Percentiles rank a stretch among this genome's conserved stretches.
Evolutionary conservation across 805 yeast genomes (phyloP).

Genomic region (Lipomyces chichibuensis): DNA sequence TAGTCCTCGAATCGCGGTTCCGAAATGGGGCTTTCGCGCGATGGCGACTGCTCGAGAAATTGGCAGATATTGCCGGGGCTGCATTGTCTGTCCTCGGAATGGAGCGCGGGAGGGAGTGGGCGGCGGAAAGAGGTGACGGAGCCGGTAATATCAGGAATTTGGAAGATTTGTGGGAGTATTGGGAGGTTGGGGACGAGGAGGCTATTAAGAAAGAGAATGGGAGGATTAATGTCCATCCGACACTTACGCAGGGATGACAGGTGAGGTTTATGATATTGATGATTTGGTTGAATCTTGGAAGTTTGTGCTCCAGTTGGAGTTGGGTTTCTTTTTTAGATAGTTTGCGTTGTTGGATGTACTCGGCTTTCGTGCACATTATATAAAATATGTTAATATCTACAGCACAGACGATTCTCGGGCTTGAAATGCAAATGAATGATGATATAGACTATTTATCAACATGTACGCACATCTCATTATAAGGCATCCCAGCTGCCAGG

Average conservation of each 20-base stretch:
- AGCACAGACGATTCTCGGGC: too few species aligned
- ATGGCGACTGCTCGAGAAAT: slow-evolving; percentile 15
- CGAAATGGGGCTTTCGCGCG: slow-evolving; percentile 13
- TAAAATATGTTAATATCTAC: too few species aligned
- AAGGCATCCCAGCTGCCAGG: too few species aligned
- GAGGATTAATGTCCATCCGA: slow-evolving; percentile 3
- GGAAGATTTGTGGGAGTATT: slow-evolving; percentile 25
- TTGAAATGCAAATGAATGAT: too few species aligned
- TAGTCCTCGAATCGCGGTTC: slow-evolving; percentile 7
- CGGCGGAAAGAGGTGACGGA: slow-evolving; percentile 11
- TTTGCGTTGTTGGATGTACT: too few species aligned
- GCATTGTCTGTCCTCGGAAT: slow-evolving; percentile 17
- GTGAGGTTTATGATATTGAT: not conserved
- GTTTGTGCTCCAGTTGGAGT: too few species aligned
- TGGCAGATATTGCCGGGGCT: slow-evolving; percentile 15
- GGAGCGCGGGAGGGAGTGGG: slow-evolving; percentile 16
- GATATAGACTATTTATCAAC: too few species aligned
- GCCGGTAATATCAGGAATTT: slow-evolving; percentile 17
- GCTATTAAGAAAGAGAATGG: slow-evolving; percentile 4
- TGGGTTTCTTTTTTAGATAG: too few species aligned
- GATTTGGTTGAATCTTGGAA: not conserved
- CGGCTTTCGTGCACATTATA: too few species aligned
- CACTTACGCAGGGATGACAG: slow-evolving; percentile 1
- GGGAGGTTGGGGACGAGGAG: slow-evolving; percentile 13
- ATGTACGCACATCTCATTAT: too few species aligned